These are phyloP conservation scores for Acanthamoeba royreba DNA, from an alignment of 208 protist genomes.

Conservation along the genomic window DNA sequence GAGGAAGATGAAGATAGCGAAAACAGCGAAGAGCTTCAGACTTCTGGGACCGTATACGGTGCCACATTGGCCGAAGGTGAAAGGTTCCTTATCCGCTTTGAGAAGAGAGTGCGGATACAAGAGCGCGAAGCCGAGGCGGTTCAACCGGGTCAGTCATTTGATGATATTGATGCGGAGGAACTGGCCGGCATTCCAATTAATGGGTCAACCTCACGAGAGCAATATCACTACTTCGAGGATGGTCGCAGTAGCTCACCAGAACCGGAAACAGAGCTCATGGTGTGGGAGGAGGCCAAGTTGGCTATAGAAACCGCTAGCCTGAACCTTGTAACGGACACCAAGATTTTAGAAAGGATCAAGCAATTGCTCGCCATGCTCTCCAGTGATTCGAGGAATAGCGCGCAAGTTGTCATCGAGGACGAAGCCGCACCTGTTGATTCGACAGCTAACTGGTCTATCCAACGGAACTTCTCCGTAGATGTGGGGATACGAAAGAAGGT, in stretches of 20 bases:
- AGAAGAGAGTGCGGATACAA: slow-evolving; percentile 4
- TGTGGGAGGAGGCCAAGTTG: not conserved
- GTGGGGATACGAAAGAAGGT: not conserved
- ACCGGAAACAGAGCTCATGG: not conserved
- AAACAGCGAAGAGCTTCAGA: not conserved
- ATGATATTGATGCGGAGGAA: slow-evolving; percentile 6
- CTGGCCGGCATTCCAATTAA: not conserved
- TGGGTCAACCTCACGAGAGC: not conserved
- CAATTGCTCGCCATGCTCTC: not conserved
- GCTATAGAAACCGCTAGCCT: not conserved
- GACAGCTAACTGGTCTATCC: not conserved
- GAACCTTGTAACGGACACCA: not conserved
- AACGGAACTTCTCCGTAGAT: not conserved
- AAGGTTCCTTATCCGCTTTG: not conserved
- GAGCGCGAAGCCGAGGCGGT: not conserved
- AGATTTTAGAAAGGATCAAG: not conserved
- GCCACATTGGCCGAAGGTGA: not conserved
- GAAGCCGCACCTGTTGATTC: no score
- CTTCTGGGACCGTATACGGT: no score
- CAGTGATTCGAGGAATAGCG: no score
- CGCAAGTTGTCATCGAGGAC: no score
- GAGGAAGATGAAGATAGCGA: not conserved
- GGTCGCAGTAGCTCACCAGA: not conserved
- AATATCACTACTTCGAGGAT: not conserved
- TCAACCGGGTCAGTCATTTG: not conserved